phyloP scores from a whole-genome alignment of 2,329 filamentous ascomycete species.

The Fusarium fracticaudum region DNA sequence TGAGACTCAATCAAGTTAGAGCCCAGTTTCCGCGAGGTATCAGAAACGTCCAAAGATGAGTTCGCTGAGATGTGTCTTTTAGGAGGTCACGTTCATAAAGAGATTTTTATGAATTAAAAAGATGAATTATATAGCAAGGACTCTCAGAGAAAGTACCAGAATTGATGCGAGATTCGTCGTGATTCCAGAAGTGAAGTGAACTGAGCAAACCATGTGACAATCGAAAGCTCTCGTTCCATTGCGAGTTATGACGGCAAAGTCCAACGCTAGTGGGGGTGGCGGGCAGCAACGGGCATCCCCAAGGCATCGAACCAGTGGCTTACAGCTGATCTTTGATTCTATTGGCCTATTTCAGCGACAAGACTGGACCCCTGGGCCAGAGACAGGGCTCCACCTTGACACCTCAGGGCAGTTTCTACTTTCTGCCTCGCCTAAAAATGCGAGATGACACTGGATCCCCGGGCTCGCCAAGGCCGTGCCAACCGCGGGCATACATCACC shows the following conservation, averaged over 20 bases:
- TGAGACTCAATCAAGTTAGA: slow-evolving; percentile 31
- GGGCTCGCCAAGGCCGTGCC: slow-evolving; percentile 37
- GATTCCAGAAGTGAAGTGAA: slow-evolving; percentile 31
- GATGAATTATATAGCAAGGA: background rate
- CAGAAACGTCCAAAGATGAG: slow-evolving; percentile 38
- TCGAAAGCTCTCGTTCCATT: background rate
- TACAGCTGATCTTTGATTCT: background rate
- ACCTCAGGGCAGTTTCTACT: background rate
- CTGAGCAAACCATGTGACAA: slow-evolving; percentile 26
- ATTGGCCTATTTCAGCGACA: background rate
- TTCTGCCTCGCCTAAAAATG: slow-evolving; percentile 32
- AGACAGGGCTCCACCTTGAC: slow-evolving; percentile 3
- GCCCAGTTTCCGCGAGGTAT: slow-evolving; percentile 22
- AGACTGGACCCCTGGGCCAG: slow-evolving; percentile 1
- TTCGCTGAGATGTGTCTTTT: slow-evolving; percentile 44
- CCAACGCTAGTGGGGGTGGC: slow-evolving; percentile 11
- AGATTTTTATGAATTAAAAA: background rate
- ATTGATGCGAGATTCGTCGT: slow-evolving; percentile 8
- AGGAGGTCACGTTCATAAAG: background rate
- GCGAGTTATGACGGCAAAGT: slow-evolving; percentile 15
- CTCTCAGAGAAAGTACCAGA: slow-evolving; percentile 10
- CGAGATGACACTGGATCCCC: slow-evolving; percentile 40
- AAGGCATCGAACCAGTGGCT: slow-evolving; percentile 8
- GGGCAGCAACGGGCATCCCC: slow-evolving; percentile 3
- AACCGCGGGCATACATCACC: slow-evolving; percentile 30